Conservation (phyloP, 1,284 basidiomycete species). For the Ganoderma leucocontextum region DNA sequence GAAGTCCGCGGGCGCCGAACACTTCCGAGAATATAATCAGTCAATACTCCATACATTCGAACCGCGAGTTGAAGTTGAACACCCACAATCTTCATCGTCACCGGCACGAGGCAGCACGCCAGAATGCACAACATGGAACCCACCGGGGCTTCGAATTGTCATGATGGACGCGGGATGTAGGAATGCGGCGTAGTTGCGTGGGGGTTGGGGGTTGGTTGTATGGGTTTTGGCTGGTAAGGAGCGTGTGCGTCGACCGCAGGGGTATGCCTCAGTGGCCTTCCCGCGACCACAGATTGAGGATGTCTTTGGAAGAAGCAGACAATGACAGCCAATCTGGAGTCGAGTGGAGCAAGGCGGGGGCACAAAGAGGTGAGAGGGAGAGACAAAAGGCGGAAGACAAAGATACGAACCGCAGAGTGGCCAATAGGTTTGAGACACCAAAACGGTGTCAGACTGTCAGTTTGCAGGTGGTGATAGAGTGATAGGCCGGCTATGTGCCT, state of each 20-base stretch:
- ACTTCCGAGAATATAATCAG: neutral
- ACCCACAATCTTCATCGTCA: conserved; percentile 15
- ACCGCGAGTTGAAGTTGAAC: conserved; percentile 1
- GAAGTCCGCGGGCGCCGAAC: neutral
- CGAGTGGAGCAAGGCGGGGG: neutral
- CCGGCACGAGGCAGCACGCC: conserved; percentile 18
- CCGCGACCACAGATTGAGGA: conserved; percentile 31
- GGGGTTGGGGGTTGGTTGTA: conserved; percentile 9
- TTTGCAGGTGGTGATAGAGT: neutral
- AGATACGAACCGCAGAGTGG: conserved; percentile 26
- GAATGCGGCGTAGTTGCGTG: neutral
- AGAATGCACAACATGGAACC: conserved; percentile 7
- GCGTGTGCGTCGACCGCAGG: conserved; percentile 27
- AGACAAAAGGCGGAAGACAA: conserved; percentile 30
- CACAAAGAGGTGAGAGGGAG: conserved; percentile 22
- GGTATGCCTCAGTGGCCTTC: conserved; percentile 31
- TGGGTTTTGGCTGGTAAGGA: conserved; percentile 21
- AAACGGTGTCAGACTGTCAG: neutral
- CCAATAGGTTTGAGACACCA: conserved; percentile 10
- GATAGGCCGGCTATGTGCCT: conserved; percentile 28
- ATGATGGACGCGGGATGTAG: neutral
- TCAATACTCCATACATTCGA: neutral
- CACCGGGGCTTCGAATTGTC: conserved; percentile 15
- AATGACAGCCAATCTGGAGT: conserved; percentile 20
- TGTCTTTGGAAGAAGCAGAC: conserved; percentile 11